Evolutionary conservation across 371 early-diverging fungal species (phyloP), one percentile per base, ranked within the genome.

Genomic region (Circinella umbellata): DNA sequence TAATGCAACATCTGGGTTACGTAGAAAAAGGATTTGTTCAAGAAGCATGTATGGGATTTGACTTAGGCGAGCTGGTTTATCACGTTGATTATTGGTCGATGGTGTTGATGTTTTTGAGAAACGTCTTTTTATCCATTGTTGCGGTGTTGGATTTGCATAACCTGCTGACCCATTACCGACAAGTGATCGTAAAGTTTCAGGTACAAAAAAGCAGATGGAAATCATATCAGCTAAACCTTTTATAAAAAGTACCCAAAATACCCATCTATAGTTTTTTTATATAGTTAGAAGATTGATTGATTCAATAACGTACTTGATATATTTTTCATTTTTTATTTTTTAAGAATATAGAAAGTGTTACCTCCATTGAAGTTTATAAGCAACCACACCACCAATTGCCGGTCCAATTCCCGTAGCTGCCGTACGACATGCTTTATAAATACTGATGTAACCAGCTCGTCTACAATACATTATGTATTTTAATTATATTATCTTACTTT

Each of bases 121-220:
- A 10, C 38, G 62, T 9, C 54, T 38, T 36, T 39, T 36, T 34
- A 57, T 51, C 69, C 69, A 73, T 63, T 73, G 67, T 15, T n/a
- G 15, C 2, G 68, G 70, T 48, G 74, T 73, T 4, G 74, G 74
- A 39, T 73, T 73, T 6, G 70, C 70, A 66, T 73, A 70, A 4
- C 69, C 70, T 42, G 2, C 42, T 10, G 67, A 67, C 4, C 74
- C 74, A 42, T 73, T 73, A 18, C 74, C 70, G 3, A 82, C 85
- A 10, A 83, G 60, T 5, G 78, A 70, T 36, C 84, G 82, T 38
- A 86, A 80, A 0, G 90, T 90, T 66, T 90, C 90, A 10, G 90
- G 88, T 47, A 89, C 71, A 36, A 86, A 76, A 67, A 86, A 80
- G 35, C 80, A 48, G 15, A 86, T 75, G 38, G 82, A 35, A n/a